Conservation (phyloP, 1,139 yeast genomes). For the Suhomyces terraborum region DNA sequence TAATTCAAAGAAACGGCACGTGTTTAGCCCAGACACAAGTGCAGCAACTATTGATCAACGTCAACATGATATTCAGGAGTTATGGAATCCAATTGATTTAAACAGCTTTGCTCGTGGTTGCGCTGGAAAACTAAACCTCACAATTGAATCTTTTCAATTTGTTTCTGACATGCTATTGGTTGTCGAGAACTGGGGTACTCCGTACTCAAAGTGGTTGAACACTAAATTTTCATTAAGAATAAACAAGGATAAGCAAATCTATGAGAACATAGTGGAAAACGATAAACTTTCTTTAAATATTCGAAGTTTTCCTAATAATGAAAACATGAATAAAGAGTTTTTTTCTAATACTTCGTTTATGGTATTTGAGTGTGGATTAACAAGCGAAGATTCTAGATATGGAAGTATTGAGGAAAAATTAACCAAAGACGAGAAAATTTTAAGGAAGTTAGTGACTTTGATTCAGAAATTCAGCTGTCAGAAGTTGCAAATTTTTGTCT, state of each 20-base stretch:
- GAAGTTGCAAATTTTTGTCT: constrained; percentile 39
- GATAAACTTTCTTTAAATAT: constrained; percentile 31
- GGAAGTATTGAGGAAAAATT: constrained; percentile 32
- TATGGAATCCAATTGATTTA: constrained; percentile 47
- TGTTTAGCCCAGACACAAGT: constrained; percentile 8
- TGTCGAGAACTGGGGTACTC: constrained; percentile 46
- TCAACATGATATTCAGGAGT: constrained; percentile 35
- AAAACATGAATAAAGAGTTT: constrained; percentile 35
- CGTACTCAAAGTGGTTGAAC: constrained; percentile 50
- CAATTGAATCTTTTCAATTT: constrained; percentile 22
- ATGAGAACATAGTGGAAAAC: constrained; percentile 27
- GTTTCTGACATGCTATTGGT: constrained; percentile 39
- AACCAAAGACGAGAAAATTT: constrained; percentile 36
- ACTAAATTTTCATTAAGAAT: constrained; percentile 39
- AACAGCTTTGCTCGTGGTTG: constrained; percentile 26
- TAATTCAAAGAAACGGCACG: constrained; percentile 18
- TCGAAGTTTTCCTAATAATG: constrained; percentile 42
- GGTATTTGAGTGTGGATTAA: constrained; percentile 50
- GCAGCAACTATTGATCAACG: constrained; percentile 23
- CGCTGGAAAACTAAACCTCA: constrained; percentile 26
- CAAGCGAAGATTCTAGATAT: constrained; percentile 21
- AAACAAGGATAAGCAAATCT: constrained; percentile 29
- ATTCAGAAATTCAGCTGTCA: constrained; percentile 37
- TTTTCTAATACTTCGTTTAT: constrained; percentile 44
- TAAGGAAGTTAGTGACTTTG: constrained; percentile 41